A percentile compares a stretch with the other conserved stretches of the same genome.
phyloP scores from a whole-genome alignment of 192 early-diverging fungal species.

The Chytriomyces hyalinus region DNA sequence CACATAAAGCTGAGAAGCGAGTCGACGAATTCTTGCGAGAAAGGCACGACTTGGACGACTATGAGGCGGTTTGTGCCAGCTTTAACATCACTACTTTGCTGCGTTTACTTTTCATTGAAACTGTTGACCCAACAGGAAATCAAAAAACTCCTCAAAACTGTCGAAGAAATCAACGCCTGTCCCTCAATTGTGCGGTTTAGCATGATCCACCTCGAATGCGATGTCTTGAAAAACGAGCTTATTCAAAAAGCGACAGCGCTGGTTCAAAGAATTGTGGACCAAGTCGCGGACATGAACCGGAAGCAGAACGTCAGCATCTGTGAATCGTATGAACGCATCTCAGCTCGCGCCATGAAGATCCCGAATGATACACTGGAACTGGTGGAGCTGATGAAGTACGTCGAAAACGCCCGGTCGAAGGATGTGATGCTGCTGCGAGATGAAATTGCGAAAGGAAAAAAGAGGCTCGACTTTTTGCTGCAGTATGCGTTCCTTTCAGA shows the following conservation, averaged over 20 bases:
- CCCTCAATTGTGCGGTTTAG: slow-evolving; percentile 64
- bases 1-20: slow-evolving; percentile 68
- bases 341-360: slow-evolving; percentile 61
- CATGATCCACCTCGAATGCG: slow-evolving; percentile 65
- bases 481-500: slow-evolving; percentile 63
- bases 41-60: slow-evolving; percentile 68
- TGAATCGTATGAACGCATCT: slow-evolving; percentile 66
- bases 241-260: slow-evolving; percentile 61
- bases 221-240: slow-evolving; percentile 62
- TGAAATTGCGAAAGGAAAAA: slow-evolving; percentile 61
- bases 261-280: slow-evolving; percentile 64
- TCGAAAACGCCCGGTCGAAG: slow-evolving; percentile 57
- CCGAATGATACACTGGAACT: slow-evolving; percentile 65
- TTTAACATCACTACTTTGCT: not conserved
- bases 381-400: slow-evolving; percentile 64
- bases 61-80: slow-evolving; percentile 49
- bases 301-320: slow-evolving; percentile 65
- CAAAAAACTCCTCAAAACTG: slow-evolving; percentile 63
- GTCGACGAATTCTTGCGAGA: slow-evolving; percentile 70
- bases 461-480: slow-evolving; percentile 63
- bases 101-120: not conserved
- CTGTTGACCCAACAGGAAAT: slow-evolving; percentile 54
- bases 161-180: slow-evolving; percentile 58
- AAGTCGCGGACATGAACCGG: slow-evolving; percentile 64
- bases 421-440: slow-evolving; percentile 58